Evolutionary conservation across 2,329 filamentous ascomycete species (phyloP).

Genomic region (Diaporthe velutina): DNA sequence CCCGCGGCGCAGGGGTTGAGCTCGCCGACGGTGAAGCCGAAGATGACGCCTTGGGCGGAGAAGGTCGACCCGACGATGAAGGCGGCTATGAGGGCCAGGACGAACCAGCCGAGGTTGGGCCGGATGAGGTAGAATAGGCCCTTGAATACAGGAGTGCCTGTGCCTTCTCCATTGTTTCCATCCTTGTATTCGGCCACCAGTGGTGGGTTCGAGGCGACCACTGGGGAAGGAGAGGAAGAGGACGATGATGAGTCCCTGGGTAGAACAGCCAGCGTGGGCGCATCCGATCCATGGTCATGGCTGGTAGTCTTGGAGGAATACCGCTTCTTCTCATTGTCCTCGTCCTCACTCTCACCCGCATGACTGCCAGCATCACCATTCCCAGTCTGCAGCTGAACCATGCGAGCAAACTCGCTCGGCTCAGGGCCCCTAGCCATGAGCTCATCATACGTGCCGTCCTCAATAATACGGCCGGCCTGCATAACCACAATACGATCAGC

Average conservation of each 20-base stretch:
- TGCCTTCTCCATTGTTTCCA: too few relatives aligned
- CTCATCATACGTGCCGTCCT: background rate
- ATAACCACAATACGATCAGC: constrained; percentile 1
- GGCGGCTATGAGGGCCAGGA: background rate
- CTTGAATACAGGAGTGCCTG: background rate
- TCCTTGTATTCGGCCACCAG: background rate
- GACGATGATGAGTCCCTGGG: background rate
- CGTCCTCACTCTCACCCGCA: background rate
- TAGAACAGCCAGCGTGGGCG: background rate
- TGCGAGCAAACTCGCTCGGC: background rate
- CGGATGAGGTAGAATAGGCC: background rate
- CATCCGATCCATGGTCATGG: background rate
- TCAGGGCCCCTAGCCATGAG: background rate
- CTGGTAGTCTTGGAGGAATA: background rate
- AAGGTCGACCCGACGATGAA: constrained; percentile 11
- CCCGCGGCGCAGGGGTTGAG: constrained; percentile 5
- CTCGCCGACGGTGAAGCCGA: background rate
- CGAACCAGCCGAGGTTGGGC: background rate
- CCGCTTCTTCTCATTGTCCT: background rate
- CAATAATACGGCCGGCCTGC: background rate
- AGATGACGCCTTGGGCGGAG: constrained; percentile 6
- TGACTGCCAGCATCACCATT: background rate
- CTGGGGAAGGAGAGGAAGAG: background rate
- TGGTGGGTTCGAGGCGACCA: background rate
- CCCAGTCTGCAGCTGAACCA: background rate